Evolutionary conservation across 2,329 filamentous ascomycete species (phyloP), one percentile per base, ranked within the genome.

Genomic region (Fusarium sp.): DNA sequence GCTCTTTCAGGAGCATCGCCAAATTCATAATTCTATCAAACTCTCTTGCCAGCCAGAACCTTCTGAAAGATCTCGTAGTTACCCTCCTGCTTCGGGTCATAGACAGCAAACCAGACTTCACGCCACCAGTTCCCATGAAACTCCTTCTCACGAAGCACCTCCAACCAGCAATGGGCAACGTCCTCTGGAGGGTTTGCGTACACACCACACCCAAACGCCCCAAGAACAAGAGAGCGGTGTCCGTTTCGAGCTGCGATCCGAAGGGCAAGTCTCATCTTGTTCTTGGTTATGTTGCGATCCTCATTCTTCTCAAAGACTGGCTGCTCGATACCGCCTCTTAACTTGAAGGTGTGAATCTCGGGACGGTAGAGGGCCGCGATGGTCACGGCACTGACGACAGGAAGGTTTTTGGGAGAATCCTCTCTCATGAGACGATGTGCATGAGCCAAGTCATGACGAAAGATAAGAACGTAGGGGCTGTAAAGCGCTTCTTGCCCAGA

Each of bases 91-190:
- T 45, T 66, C 1, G 66, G 61, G 5, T 71, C 68, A 23, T 54
- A 68, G 20, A 71, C 48, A n/a, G 68, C 66, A 52, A 71, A 66
- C 56, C 61, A 71, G 2, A 71, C 50, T 18, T 68, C 61, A 1
- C 61, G 27, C 68, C 68, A 71, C 68, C 68, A 71, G 16, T 68
- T 62, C 1, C 68, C 68, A 6, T 30, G 9, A 27, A 71, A 71
- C 56, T 71, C 68, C n/a, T 65, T 27, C 57, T 71, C 68, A 4
- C 43, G 39, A n/a, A 71, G 48, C 27, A 71, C 68, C n/a, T 68
- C 66, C 6, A 71, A 62, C 68, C 68, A 71, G 48, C 68, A 71
- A 35, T 71, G 62, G 1, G 68, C 68, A 4, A 71, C 61, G 27
- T 71, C 68, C 16, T 71, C 68, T 4, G 61, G 68, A 6, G 68